Conservation (phyloP, 108 stramenopile species). For the Nitzschia sp. region DNA sequence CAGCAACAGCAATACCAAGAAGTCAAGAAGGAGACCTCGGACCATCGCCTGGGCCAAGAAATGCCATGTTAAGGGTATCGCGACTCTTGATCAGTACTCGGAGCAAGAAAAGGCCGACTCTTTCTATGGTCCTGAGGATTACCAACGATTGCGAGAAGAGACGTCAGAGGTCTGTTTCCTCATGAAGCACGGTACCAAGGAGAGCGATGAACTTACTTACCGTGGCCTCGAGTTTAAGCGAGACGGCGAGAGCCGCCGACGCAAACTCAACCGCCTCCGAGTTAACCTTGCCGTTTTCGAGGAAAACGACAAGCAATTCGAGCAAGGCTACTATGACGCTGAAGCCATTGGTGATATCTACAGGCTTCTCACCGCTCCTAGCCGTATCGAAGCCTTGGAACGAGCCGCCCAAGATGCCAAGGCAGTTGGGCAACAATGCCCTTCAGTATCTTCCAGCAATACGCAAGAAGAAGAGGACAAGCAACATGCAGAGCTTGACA, state of each 20-base stretch:
- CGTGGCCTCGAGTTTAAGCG: neutral
- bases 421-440: neutral
- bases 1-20: neutral
- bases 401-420: neutral
- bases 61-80: neutral
- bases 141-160: constrained; percentile 3
- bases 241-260: neutral
- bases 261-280: neutral
- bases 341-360: constrained; percentile 5
- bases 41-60: constrained; percentile 3
- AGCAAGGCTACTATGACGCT: neutral
- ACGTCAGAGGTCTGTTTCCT: neutral
- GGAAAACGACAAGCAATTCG: constrained; percentile 3
- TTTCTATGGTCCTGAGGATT: neutral
- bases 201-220: neutral
- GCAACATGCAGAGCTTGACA: neutral
- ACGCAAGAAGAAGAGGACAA: neutral
- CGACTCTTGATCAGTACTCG: neutral
- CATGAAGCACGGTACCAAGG: constrained; percentile 2
- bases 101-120: neutral
- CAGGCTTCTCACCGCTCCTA: neutral
- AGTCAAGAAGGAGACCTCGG: neutral
- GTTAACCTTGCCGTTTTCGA: neutral
- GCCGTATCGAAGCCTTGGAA: constrained; percentile 1
- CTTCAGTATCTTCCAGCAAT: neutral